A percentile compares a stretch with the other conserved stretches of the same genome.
phyloP scores from a whole-genome alignment of 208 protist genomes.

The Leishmania arabica region DNA sequence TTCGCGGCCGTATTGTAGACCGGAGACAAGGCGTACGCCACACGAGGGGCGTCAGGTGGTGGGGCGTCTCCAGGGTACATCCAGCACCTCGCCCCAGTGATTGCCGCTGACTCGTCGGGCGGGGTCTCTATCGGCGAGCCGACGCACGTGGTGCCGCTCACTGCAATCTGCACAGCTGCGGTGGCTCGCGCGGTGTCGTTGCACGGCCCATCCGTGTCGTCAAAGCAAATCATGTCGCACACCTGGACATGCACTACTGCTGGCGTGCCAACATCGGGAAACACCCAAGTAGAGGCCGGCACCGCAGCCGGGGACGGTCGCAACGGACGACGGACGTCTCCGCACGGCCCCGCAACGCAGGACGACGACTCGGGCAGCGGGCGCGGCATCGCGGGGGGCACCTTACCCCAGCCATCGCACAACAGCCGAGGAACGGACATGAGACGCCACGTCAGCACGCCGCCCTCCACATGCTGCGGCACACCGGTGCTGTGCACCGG shows the following conservation, averaged over 20 bases:
- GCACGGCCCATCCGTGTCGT: slow-evolving; percentile 9
- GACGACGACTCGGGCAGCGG: background rate
- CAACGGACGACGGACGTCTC: background rate
- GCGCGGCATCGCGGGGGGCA: background rate
- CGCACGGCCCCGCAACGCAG: background rate
- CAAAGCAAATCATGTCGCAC: slow-evolving; percentile 18
- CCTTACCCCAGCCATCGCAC: slow-evolving; percentile 6
- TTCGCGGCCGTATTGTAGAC: background rate
- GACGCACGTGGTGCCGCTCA: background rate
- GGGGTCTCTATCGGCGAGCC: background rate
- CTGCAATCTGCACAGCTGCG: background rate
- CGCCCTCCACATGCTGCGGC: slow-evolving; percentile 9
- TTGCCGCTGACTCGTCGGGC: background rate
- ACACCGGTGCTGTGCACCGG: slow-evolving; percentile 3
- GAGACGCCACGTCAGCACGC: slow-evolving; percentile 23
- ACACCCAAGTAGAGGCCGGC: slow-evolving; percentile 11
- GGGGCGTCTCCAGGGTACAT: background rate
- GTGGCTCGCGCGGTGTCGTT: background rate
- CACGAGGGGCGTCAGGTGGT: slow-evolving; percentile 12
- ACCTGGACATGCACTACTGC: slow-evolving; percentile 17
- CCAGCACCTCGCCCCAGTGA: slow-evolving; percentile 13
- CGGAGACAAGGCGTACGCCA: slow-evolving; percentile 6
- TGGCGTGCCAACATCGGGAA: slow-evolving; percentile 23
- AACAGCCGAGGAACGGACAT: slow-evolving; percentile 23
- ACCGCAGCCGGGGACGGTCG: background rate